Evolutionary conservation across 2,329 filamentous ascomycete genomes (phyloP), one percentile per base, ranked within the genome.

Genomic region (Colletotrichum salicis): DNA sequence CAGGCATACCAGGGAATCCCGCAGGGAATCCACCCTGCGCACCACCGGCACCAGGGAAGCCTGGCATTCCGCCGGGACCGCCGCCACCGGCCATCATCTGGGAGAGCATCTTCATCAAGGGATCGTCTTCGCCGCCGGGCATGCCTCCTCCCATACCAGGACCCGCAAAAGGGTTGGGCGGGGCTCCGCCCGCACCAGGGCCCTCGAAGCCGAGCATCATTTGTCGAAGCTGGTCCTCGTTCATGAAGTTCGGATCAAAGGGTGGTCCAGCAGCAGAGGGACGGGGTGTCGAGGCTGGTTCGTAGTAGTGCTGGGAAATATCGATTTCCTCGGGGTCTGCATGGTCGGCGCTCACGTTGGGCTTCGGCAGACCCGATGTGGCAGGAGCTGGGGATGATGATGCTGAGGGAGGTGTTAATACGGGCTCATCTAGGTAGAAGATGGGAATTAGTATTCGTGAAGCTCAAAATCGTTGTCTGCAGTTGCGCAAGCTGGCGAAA

Each of bases 301-400:
- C 82, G 81, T 92, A 93, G 81, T 87, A 91, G 82, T 93, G 92
- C 74, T 92, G 83, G n/a, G 92, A 93, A 75, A 96, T 94, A 79
- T 95, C 93, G 74, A 94, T 88, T 80, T 95, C 93, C 5, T 91
- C 92, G 6, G 93, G 93, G 76, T 94, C 92, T 68, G 86, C 89
- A 76, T 87, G 82, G 33, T 80, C 79, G 27, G 80, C 74, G 65
- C 37, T 55, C 52, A 54, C 57, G 33, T 78, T 63, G 8, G 78
- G 54, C 48, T 77, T 75, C 45, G 80, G 75, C 31, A 80, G 75
- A 61, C 79, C 77, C 79, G 76, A 70, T 5, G 78, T 72, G 59
- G 74, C 74, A 24, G 78, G 58, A 13, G 68, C 68, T n/a, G 73
- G 64, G 6, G 73, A 71, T 3, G 57, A 58, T 55, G 73, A 31